Evolutionary conservation across 2,329 filamentous ascomycete genomes (phyloP).

Genomic region (Pseudogymnoascus sp.): DNA sequence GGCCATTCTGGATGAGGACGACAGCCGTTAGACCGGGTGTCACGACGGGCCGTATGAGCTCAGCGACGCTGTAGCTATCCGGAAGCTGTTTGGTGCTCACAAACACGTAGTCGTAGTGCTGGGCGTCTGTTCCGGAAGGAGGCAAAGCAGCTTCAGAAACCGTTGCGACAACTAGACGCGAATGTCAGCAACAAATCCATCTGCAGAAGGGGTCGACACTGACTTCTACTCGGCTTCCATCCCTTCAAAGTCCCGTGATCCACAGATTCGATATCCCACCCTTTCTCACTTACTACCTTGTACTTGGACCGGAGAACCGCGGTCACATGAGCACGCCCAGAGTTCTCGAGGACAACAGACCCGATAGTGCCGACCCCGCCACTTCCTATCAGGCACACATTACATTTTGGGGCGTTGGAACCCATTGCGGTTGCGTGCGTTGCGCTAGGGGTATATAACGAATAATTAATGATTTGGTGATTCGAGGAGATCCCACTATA

Average conservation of each 20-base stretch:
- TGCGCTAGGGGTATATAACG: neutral
- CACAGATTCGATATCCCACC: slow-evolving; percentile 22
- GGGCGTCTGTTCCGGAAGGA: slow-evolving; percentile 8
- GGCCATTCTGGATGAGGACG: slow-evolving; percentile 27
- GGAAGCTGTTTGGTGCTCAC: slow-evolving; percentile 29
- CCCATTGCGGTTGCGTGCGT: neutral
- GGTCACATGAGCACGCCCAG: slow-evolving; percentile 20
- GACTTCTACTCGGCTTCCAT: slow-evolving; percentile 21
- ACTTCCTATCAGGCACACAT: slow-evolving; percentile 22
- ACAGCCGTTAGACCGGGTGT: slow-evolving; percentile 24
- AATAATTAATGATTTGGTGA: neutral
- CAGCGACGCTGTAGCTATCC: slow-evolving; percentile 25
- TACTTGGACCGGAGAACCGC: slow-evolving; percentile 23
- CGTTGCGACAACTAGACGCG: neutral
- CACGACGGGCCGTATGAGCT: slow-evolving; percentile 23
- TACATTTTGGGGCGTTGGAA: slow-evolving; percentile 11
- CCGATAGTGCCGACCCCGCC: slow-evolving; percentile 25
- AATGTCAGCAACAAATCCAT: neutral
- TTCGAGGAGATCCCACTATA: slow-evolving; percentile 3
- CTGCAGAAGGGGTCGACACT: neutral
- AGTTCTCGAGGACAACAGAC: slow-evolving; percentile 22
- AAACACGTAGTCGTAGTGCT: slow-evolving; percentile 24
- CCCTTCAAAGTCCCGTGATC: slow-evolving; percentile 21
- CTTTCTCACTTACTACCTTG: slow-evolving; percentile 18
- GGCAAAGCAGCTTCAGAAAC: neutral